Percentiles rank a stretch among this genome's conserved stretches.
Evolutionary conservation across 805 yeast species (phyloP).

Genomic region (Cyberlindnera sargentensis): DNA sequence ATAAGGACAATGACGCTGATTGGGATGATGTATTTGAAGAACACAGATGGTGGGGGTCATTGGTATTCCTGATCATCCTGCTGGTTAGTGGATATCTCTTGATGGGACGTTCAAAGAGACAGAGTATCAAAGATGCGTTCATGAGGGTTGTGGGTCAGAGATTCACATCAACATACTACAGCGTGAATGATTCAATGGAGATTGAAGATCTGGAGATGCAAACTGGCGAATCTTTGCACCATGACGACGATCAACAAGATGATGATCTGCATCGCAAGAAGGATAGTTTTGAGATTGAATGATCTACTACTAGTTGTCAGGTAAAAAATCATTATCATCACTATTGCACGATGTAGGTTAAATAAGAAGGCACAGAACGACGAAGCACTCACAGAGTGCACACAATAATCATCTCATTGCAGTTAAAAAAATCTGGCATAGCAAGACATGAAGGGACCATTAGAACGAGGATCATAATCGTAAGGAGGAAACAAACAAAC

Average conservation of each 20-base stretch:
- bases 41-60: slow-evolving; percentile 32
- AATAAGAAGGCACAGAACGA: too few relatives aligned
- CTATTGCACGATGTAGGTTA: too few relatives aligned
- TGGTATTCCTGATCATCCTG: slow-evolving; percentile 27
- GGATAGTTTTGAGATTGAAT: slow-evolving; percentile 9
- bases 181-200: not conserved
- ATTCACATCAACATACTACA: slow-evolving; percentile 4
- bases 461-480: too few relatives aligned
- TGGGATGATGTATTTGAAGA: slow-evolving; percentile 28
- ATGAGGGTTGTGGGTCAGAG: slow-evolving; percentile 7
- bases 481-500: too few relatives aligned
- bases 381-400: too few relatives aligned
- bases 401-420: too few relatives aligned
- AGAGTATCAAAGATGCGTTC: slow-evolving; percentile 10
- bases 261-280: not conserved
- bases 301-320: too few relatives aligned
- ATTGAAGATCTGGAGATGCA: slow-evolving; percentile 16
- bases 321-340: not conserved
- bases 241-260: slow-evolving; percentile 2
- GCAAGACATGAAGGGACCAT: too few relatives aligned
- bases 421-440: too few relatives aligned
- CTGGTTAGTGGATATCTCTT: slow-evolving; percentile 26
- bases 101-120: slow-evolving; percentile 27
- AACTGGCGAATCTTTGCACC: not conserved
- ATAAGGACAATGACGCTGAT: slow-evolving; percentile 31